phyloP scores from a whole-genome alignment of 345 rosid species.

The Salix arbutifolia region DNA sequence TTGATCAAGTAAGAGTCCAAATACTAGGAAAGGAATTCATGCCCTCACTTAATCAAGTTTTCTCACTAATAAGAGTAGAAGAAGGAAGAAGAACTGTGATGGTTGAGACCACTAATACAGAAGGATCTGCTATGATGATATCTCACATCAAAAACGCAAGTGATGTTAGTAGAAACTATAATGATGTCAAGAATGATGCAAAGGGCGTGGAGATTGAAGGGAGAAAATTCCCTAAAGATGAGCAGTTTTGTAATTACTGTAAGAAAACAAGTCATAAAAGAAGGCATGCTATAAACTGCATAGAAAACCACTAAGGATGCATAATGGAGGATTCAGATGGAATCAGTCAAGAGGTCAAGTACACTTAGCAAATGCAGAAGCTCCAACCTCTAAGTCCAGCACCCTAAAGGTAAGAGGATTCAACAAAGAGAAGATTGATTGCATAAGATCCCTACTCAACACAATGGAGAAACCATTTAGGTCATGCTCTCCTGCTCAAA shows the following conservation, averaged over 20 bases:
- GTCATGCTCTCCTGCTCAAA: background rate
- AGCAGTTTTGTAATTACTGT: background rate
- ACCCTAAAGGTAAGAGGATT: background rate
- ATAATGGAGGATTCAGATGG: background rate
- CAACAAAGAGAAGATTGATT: background rate
- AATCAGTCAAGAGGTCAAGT: background rate
- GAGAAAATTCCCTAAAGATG: background rate
- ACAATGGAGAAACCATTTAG: background rate
- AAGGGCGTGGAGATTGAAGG: background rate
- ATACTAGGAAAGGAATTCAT: background rate
- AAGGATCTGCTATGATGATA: background rate
- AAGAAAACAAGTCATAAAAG: background rate
- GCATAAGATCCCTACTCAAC: background rate
- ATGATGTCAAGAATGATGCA: background rate
- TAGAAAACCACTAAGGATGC: background rate
- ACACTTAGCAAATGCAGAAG: background rate
- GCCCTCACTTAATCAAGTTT: background rate
- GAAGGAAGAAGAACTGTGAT: background rate
- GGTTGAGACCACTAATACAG: background rate
- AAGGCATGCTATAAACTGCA: background rate
- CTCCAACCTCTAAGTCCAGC: rapidly evolving
- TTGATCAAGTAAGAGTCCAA: too few relatives aligned
- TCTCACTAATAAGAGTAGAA: too few relatives aligned
- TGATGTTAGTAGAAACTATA: too few relatives aligned
- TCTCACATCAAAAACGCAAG: too few relatives aligned